Base-by-base conservation (phyloP, 108 stramenopile genomes). In the Fistulifera pelliculosa region DNA sequence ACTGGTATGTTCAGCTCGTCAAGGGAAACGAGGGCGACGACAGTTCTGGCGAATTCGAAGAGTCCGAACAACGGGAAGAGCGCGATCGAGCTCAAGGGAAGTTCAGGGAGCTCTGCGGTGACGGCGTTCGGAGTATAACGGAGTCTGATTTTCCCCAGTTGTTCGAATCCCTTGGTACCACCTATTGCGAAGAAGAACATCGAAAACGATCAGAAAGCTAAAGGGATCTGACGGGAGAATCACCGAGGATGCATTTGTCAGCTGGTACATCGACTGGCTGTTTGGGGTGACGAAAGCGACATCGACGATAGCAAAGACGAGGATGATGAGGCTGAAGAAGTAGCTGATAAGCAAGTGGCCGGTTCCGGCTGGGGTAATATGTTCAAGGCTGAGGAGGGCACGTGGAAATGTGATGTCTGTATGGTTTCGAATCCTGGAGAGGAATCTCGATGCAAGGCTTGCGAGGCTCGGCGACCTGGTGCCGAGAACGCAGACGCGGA, bases 331-430 rank as follows among this genome's bases (percentile, higher is more conserved):
- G 54, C 18, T 58, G 48, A 39, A 44, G 52, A 8, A 27, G 41
- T 4, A 45, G 14, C n/a, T 13, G 27, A 21, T 16, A 15, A 12
- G 39, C 2, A 12, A 27, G 41, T 22, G 5, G 28, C 35, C 1
- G 49, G 27, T 39, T 40, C 27, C 26, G 47, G 56, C 40, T 63
- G 68, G 65, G 55, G 56, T 25, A 27, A 48, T 51, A 17, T 43
- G 0, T 69, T 64, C 13, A 50, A 70, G 41, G 60, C 70, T 17
- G 76, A 82, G 43, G 67, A 75, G 41, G 78, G 77, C 25, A 77
- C 69, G n/a, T 94, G 93, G 93, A 94, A 90, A 62, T 94, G 93
- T 62, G 75, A 66, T 7, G 57, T 71, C 16, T 92, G 93, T 58
- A 79, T 82, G 55, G 82, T 90, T 16, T 75, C 56, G 13, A 94